A percentile compares a stretch with the other conserved stretches of the same genome.
Evolutionary conservation across 176 grass and related monocot genomes (phyloP).

Genomic region (Echinochloa phyllopogon): DNA sequence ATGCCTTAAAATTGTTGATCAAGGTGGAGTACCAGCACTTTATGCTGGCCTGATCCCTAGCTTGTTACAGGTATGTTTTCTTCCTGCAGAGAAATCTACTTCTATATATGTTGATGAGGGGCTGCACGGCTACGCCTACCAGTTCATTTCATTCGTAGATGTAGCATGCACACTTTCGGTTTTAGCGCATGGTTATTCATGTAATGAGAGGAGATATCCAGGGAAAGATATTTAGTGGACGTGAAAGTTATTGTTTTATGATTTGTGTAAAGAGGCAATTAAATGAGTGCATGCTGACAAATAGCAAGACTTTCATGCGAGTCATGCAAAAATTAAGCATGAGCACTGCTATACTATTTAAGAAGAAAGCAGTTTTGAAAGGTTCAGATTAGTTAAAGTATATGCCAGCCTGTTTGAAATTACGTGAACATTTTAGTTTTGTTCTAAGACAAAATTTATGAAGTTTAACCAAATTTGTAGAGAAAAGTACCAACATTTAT

Average conservation of each 20-base stretch:
- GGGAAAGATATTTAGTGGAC: slow-evolving; percentile 1
- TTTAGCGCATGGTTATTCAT: not conserved
- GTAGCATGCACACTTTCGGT: not conserved
- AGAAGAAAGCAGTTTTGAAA: not conserved
- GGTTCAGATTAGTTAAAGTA: not conserved
- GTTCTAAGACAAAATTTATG: no score
- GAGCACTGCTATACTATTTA: not conserved
- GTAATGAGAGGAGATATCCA: not conserved
- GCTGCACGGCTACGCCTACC: not conserved
- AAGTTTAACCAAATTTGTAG: no score
- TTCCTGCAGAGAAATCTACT: slow-evolving; percentile 21
- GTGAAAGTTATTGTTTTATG: not conserved
- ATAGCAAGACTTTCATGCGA: not conserved
- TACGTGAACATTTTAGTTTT: not conserved
- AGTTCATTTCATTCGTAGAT: slow-evolving; percentile 12
- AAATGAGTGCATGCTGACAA: not conserved
- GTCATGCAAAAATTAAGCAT: not conserved
- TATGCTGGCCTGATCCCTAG: slow-evolving; percentile 97
- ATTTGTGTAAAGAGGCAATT: not conserved
- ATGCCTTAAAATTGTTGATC: slow-evolving; percentile 86
- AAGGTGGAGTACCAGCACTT: slow-evolving; percentile 90
- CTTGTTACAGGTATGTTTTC: slow-evolving; percentile 81
- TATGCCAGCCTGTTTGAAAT: not conserved
- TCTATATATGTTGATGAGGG: slow-evolving; percentile 6
- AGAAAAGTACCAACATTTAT: no score